Base-by-base conservation (phyloP, 2,329 filamentous ascomycete genomes). In the Magnaporthiopsis incrustans region DNA sequence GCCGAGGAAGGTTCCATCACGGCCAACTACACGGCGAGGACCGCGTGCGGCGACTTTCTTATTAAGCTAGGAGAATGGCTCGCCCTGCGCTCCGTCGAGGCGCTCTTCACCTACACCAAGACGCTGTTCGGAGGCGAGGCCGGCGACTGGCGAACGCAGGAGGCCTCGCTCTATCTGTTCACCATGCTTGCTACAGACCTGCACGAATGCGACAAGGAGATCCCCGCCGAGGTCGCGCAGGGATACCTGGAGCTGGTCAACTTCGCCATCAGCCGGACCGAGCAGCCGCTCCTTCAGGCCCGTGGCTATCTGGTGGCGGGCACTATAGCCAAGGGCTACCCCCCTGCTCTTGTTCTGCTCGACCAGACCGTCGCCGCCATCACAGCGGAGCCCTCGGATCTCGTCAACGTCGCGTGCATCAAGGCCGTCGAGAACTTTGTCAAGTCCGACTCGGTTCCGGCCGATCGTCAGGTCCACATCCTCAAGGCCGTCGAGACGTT, bases 41-140 rank as follows among this genome's bases (percentile, higher is more conserved):
- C 92, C 25, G 95, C 94, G 57, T 95, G 92, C 67, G 93, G 92
- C 61, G 95, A 98, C 73, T 80, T 99, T 61, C 83, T 97, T 33
- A 92, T 97, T 76, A 97, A 97, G 77, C 81, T 97, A 65, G 91
- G 91, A 60, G 93, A 97, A 74, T 97, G 92, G 93, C 84, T 96
- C 63, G 86, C 88, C 68, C 82, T 85, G 63, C 86, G 85, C 63
- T 88, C 91, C 0, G 81, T 96, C 15, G 90, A 96, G 70, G 91
- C 89, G 8, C 82, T 97, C 57, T 86, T 93, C 65, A 84, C 85
- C 15, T 89, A 92, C 75, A 91, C 91, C 44, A 89, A 90, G 73
- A 81, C 82, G 8, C 80, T 96, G 0, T 96, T 96, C 73, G 80
- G 84, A 68, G 81, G 71, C 68, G 75, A 79, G n/a, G 72, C 72